Base-by-base conservation (phyloP, 441 rosid species). In the Sinapis alba region DNA sequence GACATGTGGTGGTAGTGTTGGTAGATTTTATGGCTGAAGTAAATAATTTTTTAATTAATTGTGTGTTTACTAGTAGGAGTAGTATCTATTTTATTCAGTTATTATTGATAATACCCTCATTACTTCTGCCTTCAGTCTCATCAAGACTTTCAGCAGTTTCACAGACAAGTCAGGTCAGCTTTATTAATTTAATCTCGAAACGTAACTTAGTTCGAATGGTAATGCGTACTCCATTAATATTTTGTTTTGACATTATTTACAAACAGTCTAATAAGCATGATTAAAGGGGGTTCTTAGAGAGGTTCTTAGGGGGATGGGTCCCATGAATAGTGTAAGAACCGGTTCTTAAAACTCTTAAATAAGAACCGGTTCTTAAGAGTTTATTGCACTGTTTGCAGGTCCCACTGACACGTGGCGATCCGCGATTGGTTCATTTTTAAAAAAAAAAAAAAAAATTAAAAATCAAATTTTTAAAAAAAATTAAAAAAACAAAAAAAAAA, bases 101-200 rank as follows among this genome's bases (percentile, higher is more conserved):
- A 51, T 54, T 62, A 41, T 30, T 71, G 67, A 70, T 64, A 65
- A 16, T 70, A 56, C 9, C 32, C 71, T 77, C 71, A 76, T 71
- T 77, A 65, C 67, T 64, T 71, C 62, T 76, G 54, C 32, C 19
- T 76, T 58, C 43, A 57, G 56, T 68, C 71, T 65, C 62, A 28
- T 70, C 71, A 56, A 63, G 51, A 41, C 75, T 69, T 69, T 23
- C 56, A 58, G 43, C 76, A 59, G 80, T 71, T 71, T 21, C 68
- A 45, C 28, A 45, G 68, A 77, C 75, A 65, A 65, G 72, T 71
- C 72, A 64, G 72, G 57, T 57, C 76, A 59, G 21, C 54, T 65
- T 64, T 71, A 12, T 71, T 64, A 20, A 41, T 56, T 36, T 51
- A 21, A 38, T 27, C 45, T 70, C 0, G 0, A 3, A 70, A 63